These are phyloP conservation scores for Vaucheria bursata DNA, from an alignment of 352 stramenopile species.

Conservation along the genomic window DNA sequence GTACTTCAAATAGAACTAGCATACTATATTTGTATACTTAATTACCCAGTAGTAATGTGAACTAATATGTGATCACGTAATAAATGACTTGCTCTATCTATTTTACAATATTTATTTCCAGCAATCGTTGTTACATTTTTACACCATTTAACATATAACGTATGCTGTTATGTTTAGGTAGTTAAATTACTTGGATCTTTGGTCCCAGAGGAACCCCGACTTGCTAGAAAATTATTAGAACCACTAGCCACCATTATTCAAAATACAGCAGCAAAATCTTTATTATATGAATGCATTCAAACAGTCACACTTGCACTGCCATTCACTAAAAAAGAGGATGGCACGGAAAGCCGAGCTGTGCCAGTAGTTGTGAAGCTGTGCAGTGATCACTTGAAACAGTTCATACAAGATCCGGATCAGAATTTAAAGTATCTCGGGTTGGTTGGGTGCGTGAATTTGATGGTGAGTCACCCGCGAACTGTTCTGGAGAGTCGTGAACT, in stretches of 20 bases:
- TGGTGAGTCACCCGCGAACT: slow-evolving; percentile 86
- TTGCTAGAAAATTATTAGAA: slow-evolving; percentile 94
- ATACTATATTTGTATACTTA: too few relatives aligned
- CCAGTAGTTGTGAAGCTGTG: slow-evolving; percentile 85
- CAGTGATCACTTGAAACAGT: slow-evolving; percentile 84
- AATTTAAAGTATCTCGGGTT: slow-evolving; percentile 89
- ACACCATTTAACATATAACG: background rate
- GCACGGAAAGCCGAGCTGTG: slow-evolving; percentile 82
- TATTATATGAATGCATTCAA: slow-evolving; percentile 94
- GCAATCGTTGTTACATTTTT: background rate
- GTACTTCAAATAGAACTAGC: too few relatives aligned
- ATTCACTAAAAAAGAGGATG: slow-evolving; percentile 89
- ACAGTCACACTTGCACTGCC: slow-evolving; percentile 90
- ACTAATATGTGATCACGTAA: too few relatives aligned
- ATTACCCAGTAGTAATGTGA: background rate
- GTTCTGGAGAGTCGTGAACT: slow-evolving; percentile 85
- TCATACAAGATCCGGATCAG: slow-evolving; percentile 95
- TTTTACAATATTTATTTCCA: background rate
- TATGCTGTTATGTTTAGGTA: slow-evolving; percentile 58
- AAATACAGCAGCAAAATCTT: slow-evolving; percentile 92
- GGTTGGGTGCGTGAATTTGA: slow-evolving; percentile 89
- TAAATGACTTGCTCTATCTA: background rate
- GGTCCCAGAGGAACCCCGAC: slow-evolving; percentile 89
- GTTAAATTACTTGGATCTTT: slow-evolving; percentile 95
- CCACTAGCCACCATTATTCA: slow-evolving; percentile 90